Evolutionary conservation across 83 land plant genomes (phyloP).

Genomic region (Picea abies): DNA sequence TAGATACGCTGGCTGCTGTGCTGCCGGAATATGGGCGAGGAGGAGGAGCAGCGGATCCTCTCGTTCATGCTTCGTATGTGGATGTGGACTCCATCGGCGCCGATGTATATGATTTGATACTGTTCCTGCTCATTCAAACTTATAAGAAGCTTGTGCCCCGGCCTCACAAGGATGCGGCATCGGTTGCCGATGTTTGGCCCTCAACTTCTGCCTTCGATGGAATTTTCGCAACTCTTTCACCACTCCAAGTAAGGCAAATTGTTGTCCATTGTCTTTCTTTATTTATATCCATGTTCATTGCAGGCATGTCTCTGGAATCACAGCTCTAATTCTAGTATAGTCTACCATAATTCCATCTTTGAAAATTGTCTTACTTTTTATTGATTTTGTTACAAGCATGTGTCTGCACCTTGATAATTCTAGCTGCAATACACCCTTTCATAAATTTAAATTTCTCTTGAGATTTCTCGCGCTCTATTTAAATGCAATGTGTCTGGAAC

Average conservation of each 20-base stretch:
- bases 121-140: constrained; percentile 86
- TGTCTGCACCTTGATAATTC: too few species aligned
- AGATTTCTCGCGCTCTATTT: too few species aligned
- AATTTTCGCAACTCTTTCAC: constrained; percentile 80
- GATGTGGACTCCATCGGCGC: constrained; percentile 68
- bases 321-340: too few species aligned
- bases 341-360: too few species aligned
- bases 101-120: constrained; percentile 74
- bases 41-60: constrained; percentile 43
- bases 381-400: too few species aligned
- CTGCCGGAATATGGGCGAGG: constrained; percentile 35
- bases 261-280: background rate
- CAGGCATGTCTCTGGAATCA: too few species aligned
- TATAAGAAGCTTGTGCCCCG: constrained; percentile 84
- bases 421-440: too few species aligned
- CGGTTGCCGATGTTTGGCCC: constrained; percentile 98
- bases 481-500: too few species aligned
- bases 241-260: constrained; percentile 67
- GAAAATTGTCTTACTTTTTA: too few species aligned
- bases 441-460: too few species aligned
- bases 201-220: constrained; percentile 95
- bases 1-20: constrained; percentile 84
- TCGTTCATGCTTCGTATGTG: constrained; percentile 31
- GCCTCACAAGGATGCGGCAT: constrained; percentile 89
- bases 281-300: background rate